These are phyloP conservation scores for Triticum turgidum DNA, from an alignment of 176 grass and related monocot genomes.

Conservation along the genomic window DNA sequence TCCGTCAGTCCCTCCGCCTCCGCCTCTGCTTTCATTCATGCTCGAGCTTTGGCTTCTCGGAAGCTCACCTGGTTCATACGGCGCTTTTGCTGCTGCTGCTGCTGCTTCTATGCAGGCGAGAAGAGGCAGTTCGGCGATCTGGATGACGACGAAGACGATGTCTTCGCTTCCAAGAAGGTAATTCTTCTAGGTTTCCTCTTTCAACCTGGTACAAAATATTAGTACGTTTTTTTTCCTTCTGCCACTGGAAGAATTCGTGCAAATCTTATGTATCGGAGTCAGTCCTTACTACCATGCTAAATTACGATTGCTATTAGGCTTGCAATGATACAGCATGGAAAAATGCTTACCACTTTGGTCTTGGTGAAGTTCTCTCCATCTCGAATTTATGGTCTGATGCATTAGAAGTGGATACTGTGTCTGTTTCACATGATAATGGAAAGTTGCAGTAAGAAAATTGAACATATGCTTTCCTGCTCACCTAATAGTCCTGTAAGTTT, in stretches of 20 bases:
- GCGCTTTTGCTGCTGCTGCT: background rate
- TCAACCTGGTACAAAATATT: background rate
- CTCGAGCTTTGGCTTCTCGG: background rate
- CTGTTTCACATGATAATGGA: background rate
- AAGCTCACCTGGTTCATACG: background rate
- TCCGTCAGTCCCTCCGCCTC: background rate
- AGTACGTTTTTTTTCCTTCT: background rate
- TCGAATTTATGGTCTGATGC: background rate
- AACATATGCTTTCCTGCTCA: background rate
- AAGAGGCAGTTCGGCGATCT: conserved; percentile 81
- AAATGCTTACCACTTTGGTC: background rate
- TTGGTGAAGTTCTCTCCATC: background rate
- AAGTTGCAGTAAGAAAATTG: background rate
- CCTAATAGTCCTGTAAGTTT: background rate
- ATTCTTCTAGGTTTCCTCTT: background rate
- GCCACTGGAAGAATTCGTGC: background rate
- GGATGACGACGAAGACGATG: conserved; percentile 83
- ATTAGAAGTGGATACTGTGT: background rate
- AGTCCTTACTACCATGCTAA: background rate
- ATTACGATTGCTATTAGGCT: background rate
- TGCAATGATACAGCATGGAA: background rate
- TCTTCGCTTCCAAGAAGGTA: conserved; percentile 83
- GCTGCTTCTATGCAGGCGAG: conserved; percentile 44
- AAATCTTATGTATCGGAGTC: background rate
- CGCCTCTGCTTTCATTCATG: background rate